Percentiles rank a stretch among this genome's conserved stretches.
phyloP scores from a whole-genome alignment of 2,329 filamentous ascomycete species.

The Penicillium sclerotigenum region DNA sequence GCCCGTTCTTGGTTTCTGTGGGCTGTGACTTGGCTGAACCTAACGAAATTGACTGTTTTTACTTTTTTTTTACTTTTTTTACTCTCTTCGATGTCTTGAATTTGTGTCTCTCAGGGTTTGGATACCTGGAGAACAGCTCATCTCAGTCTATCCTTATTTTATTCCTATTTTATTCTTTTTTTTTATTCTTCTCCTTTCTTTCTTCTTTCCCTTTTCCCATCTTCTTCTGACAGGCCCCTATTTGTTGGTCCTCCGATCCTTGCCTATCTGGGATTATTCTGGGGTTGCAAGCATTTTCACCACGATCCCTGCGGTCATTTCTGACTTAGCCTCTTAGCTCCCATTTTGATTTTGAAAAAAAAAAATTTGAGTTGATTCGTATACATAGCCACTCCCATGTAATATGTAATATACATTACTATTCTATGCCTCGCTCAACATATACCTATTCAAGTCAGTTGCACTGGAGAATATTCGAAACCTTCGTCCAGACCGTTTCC shows the following conservation, averaged over 20 bases:
- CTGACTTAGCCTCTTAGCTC: background rate
- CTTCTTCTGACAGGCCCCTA: slow-evolving; percentile 1
- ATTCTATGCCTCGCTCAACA: background rate
- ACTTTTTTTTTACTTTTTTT: background rate
- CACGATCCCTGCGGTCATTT: slow-evolving; percentile 6
- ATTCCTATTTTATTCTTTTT: background rate
- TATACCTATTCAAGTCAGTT: background rate
- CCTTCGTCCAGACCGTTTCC: background rate
- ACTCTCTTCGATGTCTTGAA: background rate
- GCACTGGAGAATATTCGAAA: background rate
- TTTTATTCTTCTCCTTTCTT: no score
- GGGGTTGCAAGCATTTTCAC: slow-evolving; percentile 17
- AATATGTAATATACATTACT: background rate
- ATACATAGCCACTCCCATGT: no score
- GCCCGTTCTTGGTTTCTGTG: slow-evolving; percentile 14
- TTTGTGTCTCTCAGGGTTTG: background rate
- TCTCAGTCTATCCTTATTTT: background rate
- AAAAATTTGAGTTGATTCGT: slow-evolving; percentile 5
- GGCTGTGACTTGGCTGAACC: slow-evolving; percentile 14
- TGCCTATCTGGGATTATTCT: slow-evolving; percentile 20
- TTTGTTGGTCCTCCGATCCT: slow-evolving; percentile 18
- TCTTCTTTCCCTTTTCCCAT: background rate
- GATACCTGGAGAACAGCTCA: background rate
- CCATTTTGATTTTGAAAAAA: no score
- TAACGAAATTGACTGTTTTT: background rate